Conservation (phyloP, 2,329 filamentous ascomycete genomes). For the Xylaria sp. region DNA sequence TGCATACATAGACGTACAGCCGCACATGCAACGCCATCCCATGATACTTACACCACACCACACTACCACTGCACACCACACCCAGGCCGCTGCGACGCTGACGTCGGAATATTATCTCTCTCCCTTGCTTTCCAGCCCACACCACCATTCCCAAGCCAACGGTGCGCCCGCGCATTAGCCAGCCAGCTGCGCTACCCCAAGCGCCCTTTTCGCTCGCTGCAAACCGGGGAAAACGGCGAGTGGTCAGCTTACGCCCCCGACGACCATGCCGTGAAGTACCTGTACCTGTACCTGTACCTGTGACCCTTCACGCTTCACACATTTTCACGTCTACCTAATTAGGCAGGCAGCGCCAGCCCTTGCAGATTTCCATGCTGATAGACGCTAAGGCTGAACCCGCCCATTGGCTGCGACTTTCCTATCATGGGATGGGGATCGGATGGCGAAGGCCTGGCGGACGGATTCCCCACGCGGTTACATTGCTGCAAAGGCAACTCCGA, state of each 20-base stretch:
- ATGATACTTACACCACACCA: not conserved
- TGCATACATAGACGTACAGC: slow-evolving; percentile 22
- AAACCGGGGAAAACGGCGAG: slow-evolving; percentile 31
- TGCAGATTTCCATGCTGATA: slow-evolving; percentile 3
- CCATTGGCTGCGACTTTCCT: not conserved
- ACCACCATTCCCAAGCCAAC: slow-evolving; percentile 14
- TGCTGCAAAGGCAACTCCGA: slow-evolving; percentile 31
- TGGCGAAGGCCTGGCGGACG: slow-evolving; percentile 1
- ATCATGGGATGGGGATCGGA: slow-evolving; percentile 11
- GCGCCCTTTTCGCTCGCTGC: not conserved
- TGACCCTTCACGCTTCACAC: not conserved
- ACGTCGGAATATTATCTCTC: slow-evolving; percentile 23
- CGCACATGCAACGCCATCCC: slow-evolving; percentile 23
- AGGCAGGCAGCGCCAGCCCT: not conserved
- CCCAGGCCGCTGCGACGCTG: slow-evolving; percentile 22
- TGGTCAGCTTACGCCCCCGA: slow-evolving; percentile 35
- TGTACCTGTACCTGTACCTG: slow-evolving; percentile 27
- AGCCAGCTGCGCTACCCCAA: not conserved
- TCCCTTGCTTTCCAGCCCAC: slow-evolving; percentile 19
- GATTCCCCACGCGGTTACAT: slow-evolving; percentile 24
- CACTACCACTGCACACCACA: not conserved
- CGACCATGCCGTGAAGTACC: slow-evolving; percentile 17
- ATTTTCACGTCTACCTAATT: not conserved
- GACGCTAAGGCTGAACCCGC: slow-evolving; percentile 20
- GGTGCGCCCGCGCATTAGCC: slow-evolving; percentile 28